Base-by-base conservation (phyloP, 139 green algal genomes). In the Coccomyxa sp. region DNA sequence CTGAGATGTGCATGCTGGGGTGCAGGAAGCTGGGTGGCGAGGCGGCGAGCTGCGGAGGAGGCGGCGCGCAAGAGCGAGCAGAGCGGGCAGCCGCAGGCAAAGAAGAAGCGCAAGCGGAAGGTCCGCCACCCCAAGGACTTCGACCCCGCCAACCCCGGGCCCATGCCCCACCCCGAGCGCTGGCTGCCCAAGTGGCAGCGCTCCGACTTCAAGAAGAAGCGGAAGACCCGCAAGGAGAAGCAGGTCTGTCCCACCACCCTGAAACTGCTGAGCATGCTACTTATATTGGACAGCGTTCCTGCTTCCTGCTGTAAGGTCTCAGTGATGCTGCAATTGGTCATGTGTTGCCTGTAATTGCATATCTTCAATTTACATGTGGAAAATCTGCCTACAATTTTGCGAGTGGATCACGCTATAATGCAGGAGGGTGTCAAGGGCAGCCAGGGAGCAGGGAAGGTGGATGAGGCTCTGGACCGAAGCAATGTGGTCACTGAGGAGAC, bases 131-230 rank as follows among this genome's bases (percentile, higher is more conserved):
- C 96, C 27, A 96, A 96, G 74, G 91, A 89, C 38, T 98, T 94
- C 77, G 91, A 99, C 81, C 92, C 94, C 0, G 82, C 79, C 16
- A 93, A 98, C 86, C 96, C 90, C 81, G 85, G 84, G 0, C 91
- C 93, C 4, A 84, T 84, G 22, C 92, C 94, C 1, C 93, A 99
- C 82, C 94, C 96, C 3, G 95, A 99, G 87, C 90, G 95, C 68
- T 99, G 95, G 95, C 86, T 99, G 76, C 94, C 95, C 55, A 97
- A 96, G 85, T 96, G 93, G 89, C 91, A 99, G 79, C 89, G 95
- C 41, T 84, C 86, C 34, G 92, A 94, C 12, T 91, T 86, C 77
- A 95, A 95, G 84, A 92, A 91, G 74, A 85, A 88, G 70, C 72
- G 85, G 36, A 91, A 88, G 33, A 71, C 71, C 69, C 74, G 73